Evolutionary conservation across 805 yeast species (phyloP), one percentile per base, ranked within the genome.

Genomic region (Deakozyma indianensis): DNA sequence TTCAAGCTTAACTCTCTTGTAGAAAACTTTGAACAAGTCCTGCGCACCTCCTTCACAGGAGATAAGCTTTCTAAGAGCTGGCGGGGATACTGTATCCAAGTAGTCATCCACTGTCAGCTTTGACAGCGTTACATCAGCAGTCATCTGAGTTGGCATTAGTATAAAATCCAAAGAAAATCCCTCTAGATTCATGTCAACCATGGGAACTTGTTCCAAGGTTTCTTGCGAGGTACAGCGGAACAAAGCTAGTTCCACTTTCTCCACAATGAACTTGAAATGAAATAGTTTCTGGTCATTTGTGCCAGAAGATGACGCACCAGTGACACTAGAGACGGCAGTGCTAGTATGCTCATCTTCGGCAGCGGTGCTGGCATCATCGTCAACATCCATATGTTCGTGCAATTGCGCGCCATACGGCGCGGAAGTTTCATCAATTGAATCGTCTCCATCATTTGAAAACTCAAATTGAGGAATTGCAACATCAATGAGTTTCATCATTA

Each of bases 401-500:
- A 11, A 5, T n/a, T 5, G 11, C 4, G 5, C 11, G 5, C 11
- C 18, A 32, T 5, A 20, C 5, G 11, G 18, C 7, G 45, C 9
- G 49, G 35, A 27, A 35, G 46, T 11, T 35, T 42, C 35, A 4
- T 43, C 46, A 3, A 23, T 23, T 21, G 35, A 25, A 22, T 42
- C 47, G 23, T 2, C 20, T 9, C 22, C 23, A 11, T 25, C 24
- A 11, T 21, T 45, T n/a, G 16, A 15, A 27, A 52, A 50, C 21
- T 55, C 55, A 29, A 55, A 54, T 11, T 67, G 70, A 1, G 96
- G 96, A 9, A 86, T 69, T 20, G 80, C 75, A 7, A 68, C 73
- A 43, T 81, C 82, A 27, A 90, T 65, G 41, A 90, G 65, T 47
- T 78, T 77, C 90, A 92, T 80, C 55, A 92, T 67, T 1, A 86